Evolutionary conservation across 225 moss, liverwort and hornwort species (phyloP), one percentile per base, ranked within the genome.

Genomic region (Antitrichia curtipendula): DNA sequence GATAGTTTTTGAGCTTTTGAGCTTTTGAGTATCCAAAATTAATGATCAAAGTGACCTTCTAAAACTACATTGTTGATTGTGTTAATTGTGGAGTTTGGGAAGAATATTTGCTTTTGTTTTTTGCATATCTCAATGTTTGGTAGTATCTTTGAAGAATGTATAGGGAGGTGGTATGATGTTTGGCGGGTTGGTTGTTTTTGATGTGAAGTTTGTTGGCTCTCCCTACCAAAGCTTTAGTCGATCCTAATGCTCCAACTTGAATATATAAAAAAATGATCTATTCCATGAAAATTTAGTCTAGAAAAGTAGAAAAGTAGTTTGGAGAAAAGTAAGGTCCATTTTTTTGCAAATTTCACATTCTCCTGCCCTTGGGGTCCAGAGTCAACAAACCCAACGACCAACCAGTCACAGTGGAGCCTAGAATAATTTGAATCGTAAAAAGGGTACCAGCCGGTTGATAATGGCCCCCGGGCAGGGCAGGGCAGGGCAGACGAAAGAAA

Each of bases 221-320:
- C 3, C n/a, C 2, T n/a, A 2, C 9, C 10, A 10, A 14, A 54
- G 10, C 7, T 56, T n/a, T 6, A 6, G 7, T 56, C 0, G 0
- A 23, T 77, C 6, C 15, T 15, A 77, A n/a, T 1, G 2, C 38
- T 56, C 4, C 6, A 56, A 10, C 4, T 0, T 24, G 1, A 17
- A 25, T 16, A 10, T 16, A n/a, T n/a, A n/a, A n/a, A n/a, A 4
- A n/a, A n/a, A 77, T 8, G 9, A 25, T 27, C 4, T 27, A 7
- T 57, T 27, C 17, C 1, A 24, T 23, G 24, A n/a, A 22, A 76
- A 36, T 76, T 1, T 36, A 36, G 9, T 52, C 34, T 50, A 29
- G 4, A 6, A 10, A 43, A 32, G 15, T 24, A 17, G 16, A n/a
- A n/a, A 29, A 72, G 6, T 31, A 31, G 28, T 43, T 45, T 47